Evolutionary conservation across 2,329 filamentous ascomycete species (phyloP), one percentile per base, ranked within the genome.

Genomic region (Aspergillus clavatus): DNA sequence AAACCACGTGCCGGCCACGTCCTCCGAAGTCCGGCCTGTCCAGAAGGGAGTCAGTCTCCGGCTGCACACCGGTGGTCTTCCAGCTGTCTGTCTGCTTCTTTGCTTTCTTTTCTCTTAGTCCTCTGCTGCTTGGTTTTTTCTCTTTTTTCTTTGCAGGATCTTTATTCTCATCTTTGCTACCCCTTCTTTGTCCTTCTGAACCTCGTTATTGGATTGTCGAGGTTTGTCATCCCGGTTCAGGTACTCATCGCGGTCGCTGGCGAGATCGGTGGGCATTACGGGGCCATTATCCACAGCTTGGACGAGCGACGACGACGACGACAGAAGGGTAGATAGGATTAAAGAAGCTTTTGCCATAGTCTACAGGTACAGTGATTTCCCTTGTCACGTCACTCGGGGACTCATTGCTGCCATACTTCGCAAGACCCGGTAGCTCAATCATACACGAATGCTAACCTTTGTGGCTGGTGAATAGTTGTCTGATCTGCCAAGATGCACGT

Each of bases 401-500:
- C n/a, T n/a, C n/a, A n/a, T n/a, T n/a, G n/a, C n/a, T n/a, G n/a
- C n/a, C n/a, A n/a, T n/a, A n/a, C n/a, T n/a, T 33, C 11, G 7
- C 11, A 33, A 2, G 7, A 18, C 29, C 14, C 29, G 18, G 14
- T 33, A 4, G n/a, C 11, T 16, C 29, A 16, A 8, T 33, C 3
- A 1, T 8, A n/a, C n/a, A n/a, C n/a, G n/a, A n/a, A n/a, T n/a
- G n/a, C n/a, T n/a, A n/a, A n/a, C n/a, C n/a, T n/a, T n/a, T 1
- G 16, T 35, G 18, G 31, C 31, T 35, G 10, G 19, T 21, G 31
- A 10, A 35, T 16, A 35, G 31, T 11, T n/a, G 8, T 11, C 49
- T 54, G 38, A 58, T 40, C 36, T 40, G 44, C 31, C 78, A 84
- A 66, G 54, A 97, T 98, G 91, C 93, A 97, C 73, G 91, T 98